Evolutionary conservation across 2,329 filamentous ascomycete species (phyloP).

Genomic region (Calonectria hongkongensis): DNA sequence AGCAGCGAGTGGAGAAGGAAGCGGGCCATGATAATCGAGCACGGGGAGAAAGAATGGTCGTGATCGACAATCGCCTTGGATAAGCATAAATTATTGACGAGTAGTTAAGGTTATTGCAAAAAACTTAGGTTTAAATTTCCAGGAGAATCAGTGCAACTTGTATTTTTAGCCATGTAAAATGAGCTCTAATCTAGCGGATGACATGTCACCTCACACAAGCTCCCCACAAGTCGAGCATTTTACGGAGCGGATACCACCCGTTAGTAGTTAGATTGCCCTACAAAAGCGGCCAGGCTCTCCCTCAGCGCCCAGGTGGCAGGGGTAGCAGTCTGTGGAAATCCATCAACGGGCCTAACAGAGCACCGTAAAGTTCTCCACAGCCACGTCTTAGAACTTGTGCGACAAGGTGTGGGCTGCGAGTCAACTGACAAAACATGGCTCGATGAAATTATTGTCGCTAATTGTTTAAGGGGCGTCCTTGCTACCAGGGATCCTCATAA

Average conservation of each 20-base stretch:
- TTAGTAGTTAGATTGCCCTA: constrained; percentile 4
- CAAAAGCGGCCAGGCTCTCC: no score
- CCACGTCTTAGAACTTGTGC: neutral
- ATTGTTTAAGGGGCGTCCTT: no score
- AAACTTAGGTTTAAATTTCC: neutral
- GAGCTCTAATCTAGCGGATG: neutral
- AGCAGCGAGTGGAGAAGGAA: constrained; percentile 39
- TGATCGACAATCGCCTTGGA: constrained; percentile 21
- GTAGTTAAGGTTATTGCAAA: neutral
- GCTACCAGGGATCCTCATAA: neutral
- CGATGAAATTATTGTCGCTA: neutral
- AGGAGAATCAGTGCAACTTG: neutral
- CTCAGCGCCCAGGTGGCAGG: neutral
- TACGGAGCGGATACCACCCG: neutral
- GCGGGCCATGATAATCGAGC: constrained; percentile 35
- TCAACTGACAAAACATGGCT: neutral
- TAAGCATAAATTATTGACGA: constrained; percentile 28
- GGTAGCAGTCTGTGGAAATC: neutral
- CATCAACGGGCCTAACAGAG: neutral
- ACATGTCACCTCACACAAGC: neutral
- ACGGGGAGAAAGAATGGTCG: constrained; percentile 7
- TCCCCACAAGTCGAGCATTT: constrained; percentile 2
- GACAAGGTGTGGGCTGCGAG: neutral
- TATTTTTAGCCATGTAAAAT: neutral
- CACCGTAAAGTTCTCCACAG: neutral